phyloP scores from a whole-genome alignment of 2,329 filamentous ascomycete species.

The Penicillium brevicompactum region DNA sequence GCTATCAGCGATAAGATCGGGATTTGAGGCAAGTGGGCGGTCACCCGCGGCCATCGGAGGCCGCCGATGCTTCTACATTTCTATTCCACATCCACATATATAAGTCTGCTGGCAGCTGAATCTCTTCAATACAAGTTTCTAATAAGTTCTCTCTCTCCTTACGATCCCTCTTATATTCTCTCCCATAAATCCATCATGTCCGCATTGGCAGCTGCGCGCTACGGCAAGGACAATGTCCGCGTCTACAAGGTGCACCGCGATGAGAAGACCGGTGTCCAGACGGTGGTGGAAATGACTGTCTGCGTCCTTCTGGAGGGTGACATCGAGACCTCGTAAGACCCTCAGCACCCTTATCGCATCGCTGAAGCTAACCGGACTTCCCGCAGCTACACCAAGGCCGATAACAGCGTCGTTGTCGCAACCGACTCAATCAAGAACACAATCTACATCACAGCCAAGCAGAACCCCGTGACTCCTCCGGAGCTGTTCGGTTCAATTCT shows the following conservation, averaged over 20 bases:
- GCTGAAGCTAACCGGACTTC: conserved; percentile 5
- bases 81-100: conserved; percentile 2
- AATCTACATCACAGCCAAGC: conserved; percentile 91
- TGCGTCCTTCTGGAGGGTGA: conserved; percentile 90
- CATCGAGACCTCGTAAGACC: conserved; percentile 74
- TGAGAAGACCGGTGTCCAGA: conserved; percentile 73
- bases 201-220: conserved; percentile 48
- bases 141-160: background rate
- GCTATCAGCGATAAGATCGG: conserved; percentile 32
- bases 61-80: conserved; percentile 31
- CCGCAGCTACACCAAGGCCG: conserved; percentile 80
- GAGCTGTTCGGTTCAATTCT: conserved; percentile 88
- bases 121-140: background rate
- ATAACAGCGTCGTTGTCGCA: conserved; percentile 93
- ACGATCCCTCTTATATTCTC: conserved; percentile 9
- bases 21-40: conserved; percentile 22
- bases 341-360: background rate
- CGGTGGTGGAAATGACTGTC: conserved; percentile 92
- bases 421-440: conserved; percentile 99
- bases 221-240: conserved; percentile 89
- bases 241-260: conserved; percentile 92
- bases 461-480: conserved; percentile 86
- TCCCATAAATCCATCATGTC: conserved; percentile 29
- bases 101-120: background rate
- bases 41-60: conserved; percentile 42